Conservation (phyloP, 352 stramenopile genomes). For the Phytophthora foliorum region DNA sequence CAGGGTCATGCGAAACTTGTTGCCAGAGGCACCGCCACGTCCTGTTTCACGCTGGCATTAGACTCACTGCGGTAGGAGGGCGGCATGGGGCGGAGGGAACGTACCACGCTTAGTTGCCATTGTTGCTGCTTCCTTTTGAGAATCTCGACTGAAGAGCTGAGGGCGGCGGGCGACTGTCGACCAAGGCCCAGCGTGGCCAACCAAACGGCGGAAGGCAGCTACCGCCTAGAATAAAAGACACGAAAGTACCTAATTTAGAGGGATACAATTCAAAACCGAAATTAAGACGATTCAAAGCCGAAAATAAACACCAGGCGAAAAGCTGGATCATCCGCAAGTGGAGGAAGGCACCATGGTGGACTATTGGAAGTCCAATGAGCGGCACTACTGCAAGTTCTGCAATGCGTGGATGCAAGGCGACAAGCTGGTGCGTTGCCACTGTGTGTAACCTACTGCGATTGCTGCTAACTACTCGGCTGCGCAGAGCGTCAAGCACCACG, state of each 20-base stretch:
- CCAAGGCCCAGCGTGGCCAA: conserved; percentile 38
- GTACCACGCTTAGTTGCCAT: conserved; percentile 84
- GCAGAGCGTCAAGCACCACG: conserved; percentile 87
- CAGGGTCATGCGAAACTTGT: conserved; percentile 99
- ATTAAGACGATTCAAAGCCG: conserved; percentile 1
- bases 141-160: conserved; percentile 77
- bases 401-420: conserved; percentile 90
- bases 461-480: not conserved
- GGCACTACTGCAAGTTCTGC: conserved; percentile 90
- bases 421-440: conserved; percentile 57
- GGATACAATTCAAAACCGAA: not conserved
- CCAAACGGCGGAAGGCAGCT: conserved; percentile 20
- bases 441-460: not conserved
- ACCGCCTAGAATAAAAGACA: not conserved
- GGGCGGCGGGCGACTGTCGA: not conserved
- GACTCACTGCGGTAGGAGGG: too few species aligned
- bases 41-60: conserved; percentile 54
- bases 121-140: conserved; percentile 86
- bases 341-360: conserved; percentile 66
- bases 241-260: not conserved
- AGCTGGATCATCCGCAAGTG: not conserved
- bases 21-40: conserved; percentile 97
- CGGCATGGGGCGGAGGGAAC: conserved; percentile 28
- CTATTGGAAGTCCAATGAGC: conserved; percentile 74
- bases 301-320: not conserved